phyloP scores from a whole-genome alignment of 352 stramenopile genomes.

The Globisporangium radiosum region DNA sequence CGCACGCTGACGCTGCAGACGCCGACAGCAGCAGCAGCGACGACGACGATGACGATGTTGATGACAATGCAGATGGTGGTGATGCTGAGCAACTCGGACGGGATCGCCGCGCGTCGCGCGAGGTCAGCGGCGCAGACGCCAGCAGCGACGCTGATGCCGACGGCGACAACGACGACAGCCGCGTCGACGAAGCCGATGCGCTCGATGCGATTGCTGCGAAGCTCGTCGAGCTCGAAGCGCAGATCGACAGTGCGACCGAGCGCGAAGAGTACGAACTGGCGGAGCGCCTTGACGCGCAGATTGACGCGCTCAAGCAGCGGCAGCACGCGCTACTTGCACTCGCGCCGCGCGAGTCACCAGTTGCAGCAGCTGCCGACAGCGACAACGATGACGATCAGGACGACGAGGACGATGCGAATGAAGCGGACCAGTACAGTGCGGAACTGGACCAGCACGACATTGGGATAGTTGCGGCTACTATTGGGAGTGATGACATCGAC shows the following conservation, averaged over 20 bases:
- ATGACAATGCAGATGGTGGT: conserved; percentile 37
- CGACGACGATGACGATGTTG: conserved; percentile 31
- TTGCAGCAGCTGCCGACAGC: conserved; percentile 3
- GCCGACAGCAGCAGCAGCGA: conserved; percentile 16
- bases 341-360: conserved; percentile 10
- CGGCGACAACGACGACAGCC: conserved; percentile 22
- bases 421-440: conserved; percentile 23
- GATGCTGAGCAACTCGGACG: conserved; percentile 25
- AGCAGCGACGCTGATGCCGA: conserved; percentile 14
- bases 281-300: conserved; percentile 66
- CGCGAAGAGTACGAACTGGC: conserved; percentile 80
- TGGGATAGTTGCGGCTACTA: too few relatives aligned
- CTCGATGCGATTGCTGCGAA: conserved; percentile 57
- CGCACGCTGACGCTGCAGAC: conserved; percentile 31
- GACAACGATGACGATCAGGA: conserved; percentile 14
- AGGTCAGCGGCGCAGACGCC: conserved; percentile 6
- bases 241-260: conserved; percentile 73
- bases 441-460: not conserved
- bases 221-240: conserved; percentile 47
- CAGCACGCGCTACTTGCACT: conserved; percentile 38
- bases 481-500: not conserved
- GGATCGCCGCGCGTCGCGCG: conserved; percentile 17
- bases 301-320: conserved; percentile 50
- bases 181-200: not conserved
- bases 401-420: conserved; percentile 22